Percentiles rank a stretch among this genome's conserved stretches.
phyloP scores from a whole-genome alignment of 169 alveolate species.

The Cryptosporidium ubiquitum region DNA sequence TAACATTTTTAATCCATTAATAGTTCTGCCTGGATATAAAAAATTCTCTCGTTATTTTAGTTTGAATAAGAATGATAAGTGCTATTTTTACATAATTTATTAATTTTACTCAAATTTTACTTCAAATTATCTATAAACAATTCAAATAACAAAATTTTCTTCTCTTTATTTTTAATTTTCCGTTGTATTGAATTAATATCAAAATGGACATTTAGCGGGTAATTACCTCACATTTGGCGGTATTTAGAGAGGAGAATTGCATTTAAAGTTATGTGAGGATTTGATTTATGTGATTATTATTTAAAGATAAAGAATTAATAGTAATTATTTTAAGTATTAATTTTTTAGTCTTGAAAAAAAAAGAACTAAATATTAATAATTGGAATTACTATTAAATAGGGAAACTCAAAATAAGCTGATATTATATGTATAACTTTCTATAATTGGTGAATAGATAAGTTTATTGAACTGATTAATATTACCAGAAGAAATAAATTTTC shows the following conservation, averaged over 20 bases:
- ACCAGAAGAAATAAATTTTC: not conserved
- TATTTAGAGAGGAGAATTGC: slow-evolving; percentile 48
- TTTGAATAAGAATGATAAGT: no score
- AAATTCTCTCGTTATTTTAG: no score
- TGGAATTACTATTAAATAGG: no score
- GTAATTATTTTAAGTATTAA: not conserved
- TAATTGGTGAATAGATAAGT: not conserved
- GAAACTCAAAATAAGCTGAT: not conserved
- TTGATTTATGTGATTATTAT: not conserved
- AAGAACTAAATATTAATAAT: no score
- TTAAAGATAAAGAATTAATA: not conserved
- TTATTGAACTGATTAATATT: not conserved
- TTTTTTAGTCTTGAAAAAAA: not conserved
- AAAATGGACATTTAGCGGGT: slow-evolving; percentile 38
- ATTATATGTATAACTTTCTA: no score
- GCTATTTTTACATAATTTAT: no score
- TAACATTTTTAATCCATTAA: no score
- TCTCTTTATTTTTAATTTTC: not conserved
- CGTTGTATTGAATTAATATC: not conserved
- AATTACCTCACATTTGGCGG: slow-evolving; percentile 33
- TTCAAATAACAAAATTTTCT: no score
- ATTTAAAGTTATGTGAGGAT: slow-evolving; percentile 17
- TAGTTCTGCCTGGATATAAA: not conserved
- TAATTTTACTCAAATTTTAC: no score
- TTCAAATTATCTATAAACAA: no score